These are phyloP conservation scores for Microdochium bolleyi DNA, from an alignment of 2,329 filamentous ascomycete genomes.

Conservation along the genomic window DNA sequence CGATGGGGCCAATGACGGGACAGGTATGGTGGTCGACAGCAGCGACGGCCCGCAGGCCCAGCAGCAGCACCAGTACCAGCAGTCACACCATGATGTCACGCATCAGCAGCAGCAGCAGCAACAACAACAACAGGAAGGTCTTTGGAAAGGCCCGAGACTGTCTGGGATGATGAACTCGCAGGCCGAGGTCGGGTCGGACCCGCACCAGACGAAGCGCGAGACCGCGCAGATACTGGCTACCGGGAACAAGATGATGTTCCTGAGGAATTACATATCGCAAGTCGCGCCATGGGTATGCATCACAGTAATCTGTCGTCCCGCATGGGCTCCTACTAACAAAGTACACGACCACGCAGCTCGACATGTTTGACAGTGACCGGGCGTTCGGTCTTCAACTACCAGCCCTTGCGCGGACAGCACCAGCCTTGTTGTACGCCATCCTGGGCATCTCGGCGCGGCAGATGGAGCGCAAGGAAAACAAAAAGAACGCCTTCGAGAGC, in stretches of 20 bases:
- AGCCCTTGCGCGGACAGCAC: constrained; percentile 35
- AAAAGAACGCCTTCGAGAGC: constrained; percentile 38
- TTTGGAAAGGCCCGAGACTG: neutral
- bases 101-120: neutral
- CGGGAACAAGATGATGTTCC: constrained; percentile 25
- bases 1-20: neutral
- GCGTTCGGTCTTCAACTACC: constrained; percentile 45
- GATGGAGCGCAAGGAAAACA: constrained; percentile 39
- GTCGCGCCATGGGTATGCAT: constrained; percentile 40
- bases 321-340: neutral
- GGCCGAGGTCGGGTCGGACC: constrained; percentile 1
- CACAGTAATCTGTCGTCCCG: neutral
- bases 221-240: constrained; percentile 19
- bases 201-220: constrained; percentile 3
- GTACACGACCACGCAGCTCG: constrained; percentile 27
- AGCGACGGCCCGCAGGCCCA: constrained; percentile 4
- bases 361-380: constrained; percentile 48
- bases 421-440: constrained; percentile 40
- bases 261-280: constrained; percentile 43
- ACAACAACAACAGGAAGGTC: neutral
- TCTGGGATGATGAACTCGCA: constrained; percentile 1
- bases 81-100: neutral
- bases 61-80: neutral
- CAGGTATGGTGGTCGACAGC: constrained; percentile 3
- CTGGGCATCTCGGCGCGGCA: constrained; percentile 47